Evolutionary conservation across 352 stramenopile genomes (phyloP).

Genomic region (Globisporangium uncinulatum): DNA sequence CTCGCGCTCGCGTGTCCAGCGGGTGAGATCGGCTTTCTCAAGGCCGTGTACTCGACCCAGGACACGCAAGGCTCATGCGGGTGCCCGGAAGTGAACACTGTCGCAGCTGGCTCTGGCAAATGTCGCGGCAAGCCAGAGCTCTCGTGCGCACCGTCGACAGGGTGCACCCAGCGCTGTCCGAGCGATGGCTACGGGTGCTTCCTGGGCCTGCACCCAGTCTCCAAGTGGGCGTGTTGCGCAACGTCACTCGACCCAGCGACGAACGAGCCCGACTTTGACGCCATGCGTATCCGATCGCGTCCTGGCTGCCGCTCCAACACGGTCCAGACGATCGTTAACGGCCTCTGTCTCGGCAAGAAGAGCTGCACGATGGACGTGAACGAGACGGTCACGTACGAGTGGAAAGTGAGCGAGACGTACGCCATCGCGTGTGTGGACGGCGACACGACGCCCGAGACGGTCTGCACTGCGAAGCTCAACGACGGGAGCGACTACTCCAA

Average conservation of each 20-base stretch:
- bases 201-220: constrained; percentile 56
- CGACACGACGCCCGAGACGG: constrained; percentile 22
- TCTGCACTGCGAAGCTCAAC: constrained; percentile 39
- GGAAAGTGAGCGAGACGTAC: constrained; percentile 39
- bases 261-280: constrained; percentile 35
- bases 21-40: constrained; percentile 71
- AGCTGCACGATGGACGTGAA: constrained; percentile 63
- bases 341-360: constrained; percentile 61
- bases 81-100: constrained; percentile 64
- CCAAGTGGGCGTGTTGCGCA: constrained; percentile 58
- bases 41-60: constrained; percentile 69
- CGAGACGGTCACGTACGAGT: constrained; percentile 47
- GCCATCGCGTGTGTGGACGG: constrained; percentile 32
- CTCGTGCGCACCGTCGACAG: constrained; percentile 8
- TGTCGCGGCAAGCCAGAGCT: constrained; percentile 35
- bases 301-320: constrained; percentile 32
- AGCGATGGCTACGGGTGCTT: constrained; percentile 51
- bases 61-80: constrained; percentile 53
- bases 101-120: constrained; percentile 41
- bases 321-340: constrained; percentile 62
- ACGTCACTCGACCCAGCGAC: constrained; percentile 25
- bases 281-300: constrained; percentile 45
- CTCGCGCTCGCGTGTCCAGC: constrained; percentile 60
- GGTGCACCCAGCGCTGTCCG: constrained; percentile 35
- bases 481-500: constrained; percentile 53